A percentile compares a stretch with the other conserved stretches of the same genome.
Conservation (phyloP, 441 rosid genomes). For the Pelargonium citronellum region DNA sequence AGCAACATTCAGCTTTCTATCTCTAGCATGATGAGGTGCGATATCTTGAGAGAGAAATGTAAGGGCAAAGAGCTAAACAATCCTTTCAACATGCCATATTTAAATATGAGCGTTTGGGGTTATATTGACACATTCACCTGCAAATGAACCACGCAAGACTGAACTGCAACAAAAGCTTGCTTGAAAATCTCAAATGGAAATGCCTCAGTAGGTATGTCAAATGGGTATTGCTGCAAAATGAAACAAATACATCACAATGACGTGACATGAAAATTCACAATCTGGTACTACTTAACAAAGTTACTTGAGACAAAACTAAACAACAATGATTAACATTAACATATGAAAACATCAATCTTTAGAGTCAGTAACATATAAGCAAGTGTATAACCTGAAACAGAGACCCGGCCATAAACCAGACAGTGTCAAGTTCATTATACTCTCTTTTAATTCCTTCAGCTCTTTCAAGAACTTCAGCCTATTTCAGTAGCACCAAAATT, state of each 20-base stretch:
- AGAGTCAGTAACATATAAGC: constrained; percentile 11
- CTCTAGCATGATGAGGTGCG: neutral
- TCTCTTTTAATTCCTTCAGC: constrained; percentile 80
- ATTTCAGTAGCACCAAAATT: constrained; percentile 28
- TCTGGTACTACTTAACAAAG: neutral
- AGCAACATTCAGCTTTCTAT: too few relatives aligned
- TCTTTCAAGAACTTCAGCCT: constrained; percentile 84
- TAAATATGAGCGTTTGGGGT: neutral
- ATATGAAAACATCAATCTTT: neutral
- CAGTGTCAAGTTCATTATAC: constrained; percentile 83
- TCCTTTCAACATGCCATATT: neutral
- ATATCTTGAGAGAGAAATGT: neutral
- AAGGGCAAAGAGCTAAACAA: constrained; percentile 3
- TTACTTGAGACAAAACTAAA: neutral
- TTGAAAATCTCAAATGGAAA: constrained; percentile 82
- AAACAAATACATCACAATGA: constrained; percentile 22
- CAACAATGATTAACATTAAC: neutral
- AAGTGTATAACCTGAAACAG: constrained; percentile 65
- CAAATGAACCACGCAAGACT: constrained; percentile 94
- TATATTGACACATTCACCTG: constrained; percentile 42
- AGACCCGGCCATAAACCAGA: constrained; percentile 99
- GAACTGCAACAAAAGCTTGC: constrained; percentile 91
- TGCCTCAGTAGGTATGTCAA: constrained; percentile 94
- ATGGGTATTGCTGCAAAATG: constrained; percentile 84
- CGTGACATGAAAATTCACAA: constrained; percentile 6